phyloP scores from a whole-genome alignment of 192 early-diverging fungal genomes.

The Backusella westeae region DNA sequence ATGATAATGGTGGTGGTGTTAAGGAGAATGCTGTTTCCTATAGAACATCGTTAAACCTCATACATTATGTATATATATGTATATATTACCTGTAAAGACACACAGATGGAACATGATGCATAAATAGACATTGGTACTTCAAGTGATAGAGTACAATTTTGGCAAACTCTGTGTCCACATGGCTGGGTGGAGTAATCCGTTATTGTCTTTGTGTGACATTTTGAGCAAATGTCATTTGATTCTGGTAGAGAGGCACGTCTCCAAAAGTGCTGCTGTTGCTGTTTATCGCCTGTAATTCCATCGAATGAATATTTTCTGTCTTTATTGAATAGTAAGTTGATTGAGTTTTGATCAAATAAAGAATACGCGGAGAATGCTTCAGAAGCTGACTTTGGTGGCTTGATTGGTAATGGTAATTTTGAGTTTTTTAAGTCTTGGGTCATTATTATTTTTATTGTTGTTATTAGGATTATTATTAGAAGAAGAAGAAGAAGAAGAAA shows the following conservation, averaged over 20 bases:
- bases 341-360: not conserved
- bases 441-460: not conserved
- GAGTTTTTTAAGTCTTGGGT: not conserved
- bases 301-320: not conserved
- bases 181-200: not conserved
- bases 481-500: not conserved
- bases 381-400: not conserved
- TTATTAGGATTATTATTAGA: not conserved
- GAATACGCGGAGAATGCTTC: not conserved
- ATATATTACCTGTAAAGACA: conserved; percentile 7
- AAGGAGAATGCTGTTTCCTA: not conserved
- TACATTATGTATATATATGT: not conserved
- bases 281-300: not conserved
- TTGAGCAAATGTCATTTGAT: not conserved
- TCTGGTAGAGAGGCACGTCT: not conserved
- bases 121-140: conserved; percentile 1
- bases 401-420: not conserved
- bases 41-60: not conserved
- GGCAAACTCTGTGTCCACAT: conserved; percentile 6
- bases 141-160: not conserved
- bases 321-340: not conserved
- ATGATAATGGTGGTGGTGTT: not conserved
- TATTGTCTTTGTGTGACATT: not conserved
- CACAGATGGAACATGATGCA: conserved; percentile 9
- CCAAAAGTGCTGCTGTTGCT: conserved; percentile 5